Evolutionary conservation across 2,329 filamentous ascomycete genomes (phyloP).

Genomic region (Ophiocordyceps robertsii): DNA sequence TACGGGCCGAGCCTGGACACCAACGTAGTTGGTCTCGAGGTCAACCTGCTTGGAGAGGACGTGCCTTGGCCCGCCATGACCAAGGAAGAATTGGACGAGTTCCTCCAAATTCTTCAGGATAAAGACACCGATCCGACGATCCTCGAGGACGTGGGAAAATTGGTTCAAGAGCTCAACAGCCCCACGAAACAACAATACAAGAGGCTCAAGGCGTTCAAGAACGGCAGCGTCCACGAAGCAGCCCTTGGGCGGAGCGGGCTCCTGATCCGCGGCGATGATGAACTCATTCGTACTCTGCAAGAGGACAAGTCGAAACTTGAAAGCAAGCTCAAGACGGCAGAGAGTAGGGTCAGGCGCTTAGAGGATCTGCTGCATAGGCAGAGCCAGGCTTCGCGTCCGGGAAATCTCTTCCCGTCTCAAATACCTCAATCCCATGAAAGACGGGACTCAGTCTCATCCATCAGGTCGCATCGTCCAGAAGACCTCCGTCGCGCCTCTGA

Average conservation of each 20-base stretch:
- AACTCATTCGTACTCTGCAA: conserved; percentile 62
- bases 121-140: conserved; percentile 53
- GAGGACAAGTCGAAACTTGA: conserved; percentile 69
- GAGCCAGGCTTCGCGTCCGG: conserved; percentile 42
- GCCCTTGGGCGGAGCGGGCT: conserved; percentile 76
- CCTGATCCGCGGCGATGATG: conserved; percentile 75
- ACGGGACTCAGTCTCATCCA: conserved; percentile 34
- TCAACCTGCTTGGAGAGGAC: conserved; percentile 70
- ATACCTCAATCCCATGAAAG: conserved; percentile 33
- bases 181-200: conserved; percentile 80
- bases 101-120: conserved; percentile 51
- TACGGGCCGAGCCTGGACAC: conserved; percentile 56
- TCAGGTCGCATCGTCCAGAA: conserved; percentile 28
- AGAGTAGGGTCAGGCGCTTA: conserved; percentile 78
- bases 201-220: conserved; percentile 86
- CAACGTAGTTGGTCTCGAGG: conserved; percentile 64
- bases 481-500: conserved; percentile 33
- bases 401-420: conserved; percentile 39
- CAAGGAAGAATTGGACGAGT: conserved; percentile 63
- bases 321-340: conserved; percentile 64
- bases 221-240: conserved; percentile 89
- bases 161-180: conserved; percentile 64
- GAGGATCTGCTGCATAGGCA: conserved; percentile 89
- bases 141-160: conserved; percentile 58
- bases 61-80: conserved; percentile 67